A percentile compares a stretch with the other conserved stretches of the same genome.
These are phyloP conservation scores for Candida gigantensis DNA, from an alignment of 1,139 yeast species.

Conservation along the genomic window DNA sequence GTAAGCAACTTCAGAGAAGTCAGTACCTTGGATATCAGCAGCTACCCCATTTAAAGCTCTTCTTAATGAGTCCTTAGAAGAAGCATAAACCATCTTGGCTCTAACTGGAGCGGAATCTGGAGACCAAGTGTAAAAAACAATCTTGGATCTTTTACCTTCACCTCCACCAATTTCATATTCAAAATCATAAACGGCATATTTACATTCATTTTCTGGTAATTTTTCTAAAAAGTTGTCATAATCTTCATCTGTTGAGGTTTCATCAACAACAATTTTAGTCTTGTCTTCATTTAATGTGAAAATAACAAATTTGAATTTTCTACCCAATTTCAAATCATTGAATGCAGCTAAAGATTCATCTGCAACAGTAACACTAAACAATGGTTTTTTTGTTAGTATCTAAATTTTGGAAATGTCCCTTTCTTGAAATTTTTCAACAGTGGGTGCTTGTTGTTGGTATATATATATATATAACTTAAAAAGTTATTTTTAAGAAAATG, in stretches of 20 bases:
- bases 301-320: conserved; percentile 81
- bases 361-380: conserved; percentile 81
- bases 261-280: conserved; percentile 88
- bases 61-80: conserved; percentile 96
- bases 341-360: conserved; percentile 92
- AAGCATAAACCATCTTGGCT: conserved; percentile 96
- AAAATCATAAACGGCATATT: conserved; percentile 95
- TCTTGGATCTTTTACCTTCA: conserved; percentile 96
- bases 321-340: conserved; percentile 94
- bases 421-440: too few species aligned
- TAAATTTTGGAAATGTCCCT: too few species aligned
- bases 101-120: conserved; percentile 96
- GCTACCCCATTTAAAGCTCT: conserved; percentile 95
- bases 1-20: conserved; percentile 92
- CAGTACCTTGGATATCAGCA: conserved; percentile 96
- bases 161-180: conserved; percentile 88
- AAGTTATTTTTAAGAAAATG: too few species aligned
- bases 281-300: conserved; percentile 79
- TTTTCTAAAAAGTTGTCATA: conserved; percentile 84
- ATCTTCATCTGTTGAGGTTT: conserved; percentile 69
- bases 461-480: too few species aligned
- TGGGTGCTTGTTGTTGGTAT: too few species aligned
- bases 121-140: conserved; percentile 93
- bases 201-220: conserved; percentile 94
- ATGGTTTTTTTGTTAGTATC: conserved; percentile 18